Conservation (phyloP, 176 grass and related monocot species). For the Eleusine indica region DNA sequence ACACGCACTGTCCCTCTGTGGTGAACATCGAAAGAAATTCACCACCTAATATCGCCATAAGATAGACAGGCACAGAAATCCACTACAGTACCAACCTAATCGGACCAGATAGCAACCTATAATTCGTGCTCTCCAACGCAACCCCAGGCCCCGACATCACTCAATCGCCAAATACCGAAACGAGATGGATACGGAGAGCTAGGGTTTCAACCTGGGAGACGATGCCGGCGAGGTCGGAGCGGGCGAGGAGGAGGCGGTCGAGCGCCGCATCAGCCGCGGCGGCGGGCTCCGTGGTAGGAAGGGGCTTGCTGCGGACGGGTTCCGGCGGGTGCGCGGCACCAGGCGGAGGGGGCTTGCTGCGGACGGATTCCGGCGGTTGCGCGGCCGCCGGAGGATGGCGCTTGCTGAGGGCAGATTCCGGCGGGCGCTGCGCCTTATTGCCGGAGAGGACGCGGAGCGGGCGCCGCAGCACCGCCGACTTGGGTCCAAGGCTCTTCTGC, state of each 20-base stretch:
- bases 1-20: background rate
- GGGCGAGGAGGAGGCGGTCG: slow-evolving; percentile 57
- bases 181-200: background rate
- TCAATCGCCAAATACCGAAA: background rate
- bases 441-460: slow-evolving; percentile 54
- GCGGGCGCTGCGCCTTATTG: slow-evolving; percentile 37
- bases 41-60: background rate
- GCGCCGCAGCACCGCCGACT: slow-evolving; percentile 55
- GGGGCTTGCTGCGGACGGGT: slow-evolving; percentile 37
- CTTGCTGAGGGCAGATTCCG: slow-evolving; percentile 38
- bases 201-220: slow-evolving; percentile 52
- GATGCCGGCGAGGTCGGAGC: slow-evolving; percentile 48
- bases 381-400: background rate
- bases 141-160: background rate
- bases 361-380: background rate
- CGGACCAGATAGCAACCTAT: background rate
- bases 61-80: background rate
- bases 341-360: slow-evolving; percentile 30
- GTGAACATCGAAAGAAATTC: slow-evolving; percentile 10
- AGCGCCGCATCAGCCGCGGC: slow-evolving; percentile 38
- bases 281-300: background rate
- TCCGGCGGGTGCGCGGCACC: slow-evolving; percentile 3
- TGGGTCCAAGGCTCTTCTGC: slow-evolving; percentile 56
- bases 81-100: background rate
- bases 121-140: background rate